A percentile compares a stretch with the other conserved stretches of the same genome.
phyloP scores from a whole-genome alignment of 73 alveolate species.

The Paramecium caudatum region DNA sequence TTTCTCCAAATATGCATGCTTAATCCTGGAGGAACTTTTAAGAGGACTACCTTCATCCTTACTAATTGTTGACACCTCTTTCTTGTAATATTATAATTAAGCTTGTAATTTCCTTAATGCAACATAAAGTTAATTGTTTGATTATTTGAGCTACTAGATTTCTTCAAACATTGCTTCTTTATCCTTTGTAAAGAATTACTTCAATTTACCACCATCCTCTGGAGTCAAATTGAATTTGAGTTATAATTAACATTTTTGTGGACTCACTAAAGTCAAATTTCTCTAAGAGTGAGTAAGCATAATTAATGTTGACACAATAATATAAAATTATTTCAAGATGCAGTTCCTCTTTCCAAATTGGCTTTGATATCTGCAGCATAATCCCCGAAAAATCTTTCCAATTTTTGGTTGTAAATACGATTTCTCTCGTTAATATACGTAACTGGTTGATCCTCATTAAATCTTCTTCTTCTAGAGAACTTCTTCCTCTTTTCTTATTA shows the following conservation, averaged over 20 bases:
- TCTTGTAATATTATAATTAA: not conserved
- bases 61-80: not conserved
- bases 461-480: constrained; percentile 92
- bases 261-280: not conserved
- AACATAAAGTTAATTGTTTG: not conserved
- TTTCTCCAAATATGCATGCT: not conserved
- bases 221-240: constrained; percentile 12
- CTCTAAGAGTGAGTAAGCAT: not conserved
- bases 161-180: constrained; percentile 50
- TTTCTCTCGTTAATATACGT: constrained; percentile 98
- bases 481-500: constrained; percentile 82
- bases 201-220: not conserved
- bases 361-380: constrained; percentile 93
- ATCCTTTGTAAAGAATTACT: not conserved
- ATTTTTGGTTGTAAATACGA: constrained; percentile 91
- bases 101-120: not conserved
- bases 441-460: constrained; percentile 94
- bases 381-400: constrained; percentile 92
- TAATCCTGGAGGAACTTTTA: constrained; percentile 33
- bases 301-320: too few relatives aligned
- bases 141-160: not conserved
- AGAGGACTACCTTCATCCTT: constrained; percentile 44
- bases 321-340: constrained; percentile 81
- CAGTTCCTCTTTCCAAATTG: constrained; percentile 95
- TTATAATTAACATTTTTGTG: not conserved